Evolutionary conservation across 805 yeast species (phyloP).

Genomic region (Saccharomycopsis sp.): DNA sequence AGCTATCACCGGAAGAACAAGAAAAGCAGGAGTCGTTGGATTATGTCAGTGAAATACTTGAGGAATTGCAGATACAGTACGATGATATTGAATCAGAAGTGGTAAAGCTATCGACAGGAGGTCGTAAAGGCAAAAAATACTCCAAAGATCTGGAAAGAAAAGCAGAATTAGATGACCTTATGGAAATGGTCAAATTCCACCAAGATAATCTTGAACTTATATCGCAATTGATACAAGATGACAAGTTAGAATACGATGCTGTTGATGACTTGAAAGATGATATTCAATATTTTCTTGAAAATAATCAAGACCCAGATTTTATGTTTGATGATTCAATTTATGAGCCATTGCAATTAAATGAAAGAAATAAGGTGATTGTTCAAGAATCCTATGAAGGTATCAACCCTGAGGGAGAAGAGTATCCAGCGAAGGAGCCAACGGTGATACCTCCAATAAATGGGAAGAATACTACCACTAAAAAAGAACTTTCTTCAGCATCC

Average conservation of each 20-base stretch:
- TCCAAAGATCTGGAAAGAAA: conserved; percentile 56
- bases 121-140: conserved; percentile 13
- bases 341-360: conserved; percentile 70
- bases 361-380: conserved; percentile 20
- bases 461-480: neutral
- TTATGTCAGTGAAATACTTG: conserved; percentile 37
- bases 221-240: conserved; percentile 67
- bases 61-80: conserved; percentile 15
- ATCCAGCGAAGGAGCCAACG: neutral
- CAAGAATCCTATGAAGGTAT: neutral
- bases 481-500: neutral
- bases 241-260: conserved; percentile 65
- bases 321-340: conserved; percentile 90
- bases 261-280: conserved; percentile 78
- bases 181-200: conserved; percentile 74
- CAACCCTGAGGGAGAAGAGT: neutral
- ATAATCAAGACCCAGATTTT: conserved; percentile 86
- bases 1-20: conserved; percentile 16
- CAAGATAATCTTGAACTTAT: conserved; percentile 68
- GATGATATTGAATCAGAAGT: conserved; percentile 16
- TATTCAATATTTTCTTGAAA: conserved; percentile 85
- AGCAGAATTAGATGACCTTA: conserved; percentile 47
- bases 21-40: conserved; percentile 33
- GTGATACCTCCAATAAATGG: conserved; percentile 2
- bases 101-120: conserved; percentile 8